Percentiles rank a stretch among this genome's conserved stretches.
These are phyloP conservation scores for Nakazawaea ernobii DNA, from an alignment of 805 yeast species.

Conservation along the genomic window DNA sequence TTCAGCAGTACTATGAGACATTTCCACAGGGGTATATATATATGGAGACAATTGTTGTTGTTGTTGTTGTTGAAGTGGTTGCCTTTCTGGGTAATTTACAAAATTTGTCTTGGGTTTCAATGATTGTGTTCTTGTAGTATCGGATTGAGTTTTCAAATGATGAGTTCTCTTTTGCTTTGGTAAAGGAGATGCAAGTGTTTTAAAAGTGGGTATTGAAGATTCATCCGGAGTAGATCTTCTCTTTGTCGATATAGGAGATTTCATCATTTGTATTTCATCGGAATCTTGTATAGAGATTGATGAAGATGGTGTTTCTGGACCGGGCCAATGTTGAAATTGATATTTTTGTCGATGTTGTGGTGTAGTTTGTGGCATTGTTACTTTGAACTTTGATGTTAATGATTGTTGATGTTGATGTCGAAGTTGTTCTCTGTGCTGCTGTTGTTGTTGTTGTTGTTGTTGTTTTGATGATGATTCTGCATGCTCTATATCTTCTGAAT, in stretches of 20 bases:
- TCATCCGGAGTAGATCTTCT: background rate
- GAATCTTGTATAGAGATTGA: no score
- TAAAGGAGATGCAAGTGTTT: background rate
- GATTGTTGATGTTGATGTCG: no score
- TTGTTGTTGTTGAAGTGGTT: conserved; percentile 1
- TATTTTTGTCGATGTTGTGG: conserved; percentile 16
- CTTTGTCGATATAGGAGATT: background rate
- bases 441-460: no score
- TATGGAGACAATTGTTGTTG: conserved; percentile 3
- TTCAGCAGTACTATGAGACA: background rate
- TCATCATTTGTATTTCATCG: background rate
- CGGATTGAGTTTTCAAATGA: conserved; percentile 11
- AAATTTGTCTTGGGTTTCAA: background rate
- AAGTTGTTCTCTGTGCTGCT: no score
- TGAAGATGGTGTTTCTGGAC: conserved; percentile 14
- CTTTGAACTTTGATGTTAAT: background rate
- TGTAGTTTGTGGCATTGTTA: conserved; percentile 1
- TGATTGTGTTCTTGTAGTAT: conserved; percentile 2
- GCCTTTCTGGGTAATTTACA: background rate
- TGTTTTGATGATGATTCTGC: no score
- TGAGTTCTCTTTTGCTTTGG: background rate
- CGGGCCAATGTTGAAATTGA: conserved; percentile 31
- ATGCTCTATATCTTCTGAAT: no score
- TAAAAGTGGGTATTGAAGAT: no score
- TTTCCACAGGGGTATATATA: background rate